Base-by-base conservation (phyloP, 2,329 filamentous ascomycete species). In the Cladosporium velox region DNA sequence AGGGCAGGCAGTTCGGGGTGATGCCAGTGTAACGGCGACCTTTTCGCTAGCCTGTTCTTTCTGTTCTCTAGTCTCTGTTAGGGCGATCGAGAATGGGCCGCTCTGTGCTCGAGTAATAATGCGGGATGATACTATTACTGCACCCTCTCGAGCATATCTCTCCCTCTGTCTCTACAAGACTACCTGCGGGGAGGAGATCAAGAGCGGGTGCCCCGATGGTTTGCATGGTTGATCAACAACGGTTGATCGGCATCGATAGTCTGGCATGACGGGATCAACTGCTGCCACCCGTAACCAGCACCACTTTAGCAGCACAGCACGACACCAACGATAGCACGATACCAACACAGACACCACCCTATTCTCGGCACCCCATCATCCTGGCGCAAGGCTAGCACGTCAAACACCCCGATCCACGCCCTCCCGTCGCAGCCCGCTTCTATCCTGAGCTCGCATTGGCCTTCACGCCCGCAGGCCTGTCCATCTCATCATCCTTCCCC, bases 331-430 rank as follows among this genome's bases (percentile, higher is more conserved):
- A 34, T 10, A 44, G 5, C 38, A n/a, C 15, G 28, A 30, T 3
- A 44, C 18, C 38, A 44, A 47, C 41, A 47, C n/a, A 21, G 8
- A 44, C 38, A 24, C 14, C 35, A 32, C 28, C 30, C 49, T 63
- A 63, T 63, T 55, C 35, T 64, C 61, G 61, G 61, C 49, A 57
- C 61, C 61, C 61, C 61, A 64, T 64, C 61, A 8, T 35, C 47
- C 26, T 54, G 57, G 35, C 57, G 38, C 57, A 59, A 26, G 38
- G 38, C 38, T 54, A 51, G 34, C 28, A 32, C 30, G 44, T 52
- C 55, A 41, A 52, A 47, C 41, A 44, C 38, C 38, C 38, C 38
- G 38, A 41, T 8, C 18, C n/a, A 38, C 32, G 41, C 59, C 59
- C 10, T 51, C 44, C 52, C 52, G 52, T 32, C 52, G 28, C 52